These are phyloP conservation scores for Alternaria ethzedia DNA, from an alignment of 2,329 filamentous ascomycete species.

Conservation along the genomic window DNA sequence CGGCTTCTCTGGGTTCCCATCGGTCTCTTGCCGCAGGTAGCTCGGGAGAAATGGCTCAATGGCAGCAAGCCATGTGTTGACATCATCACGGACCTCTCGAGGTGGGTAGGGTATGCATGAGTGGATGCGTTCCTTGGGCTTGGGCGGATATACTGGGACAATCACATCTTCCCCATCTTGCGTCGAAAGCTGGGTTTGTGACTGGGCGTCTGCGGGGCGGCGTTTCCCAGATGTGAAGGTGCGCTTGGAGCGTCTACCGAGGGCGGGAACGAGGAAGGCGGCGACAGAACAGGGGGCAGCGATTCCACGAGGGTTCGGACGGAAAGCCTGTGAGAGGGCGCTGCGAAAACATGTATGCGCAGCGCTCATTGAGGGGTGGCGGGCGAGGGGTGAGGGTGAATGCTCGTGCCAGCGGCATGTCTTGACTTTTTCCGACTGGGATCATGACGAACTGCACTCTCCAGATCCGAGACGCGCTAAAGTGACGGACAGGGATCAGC, in stretches of 20 bases:
- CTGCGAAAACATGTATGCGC: constrained; percentile 47
- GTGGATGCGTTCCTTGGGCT: constrained; percentile 10
- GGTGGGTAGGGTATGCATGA: constrained; percentile 31
- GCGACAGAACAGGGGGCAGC: constrained; percentile 34
- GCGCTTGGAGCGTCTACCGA: constrained; percentile 29
- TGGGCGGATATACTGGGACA: constrained; percentile 10
- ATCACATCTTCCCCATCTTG: background rate
- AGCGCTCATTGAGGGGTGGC: constrained; percentile 45
- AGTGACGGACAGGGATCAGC: background rate
- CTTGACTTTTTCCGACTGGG: constrained; percentile 35
- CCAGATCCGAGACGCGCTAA: constrained; percentile 20
- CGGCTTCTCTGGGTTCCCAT: constrained; percentile 13
- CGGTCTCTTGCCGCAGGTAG: constrained; percentile 32
- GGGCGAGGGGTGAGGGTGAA: constrained; percentile 21
- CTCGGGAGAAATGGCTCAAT: constrained; percentile 48
- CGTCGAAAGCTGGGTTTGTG: background rate
- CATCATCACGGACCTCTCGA: constrained; percentile 27
- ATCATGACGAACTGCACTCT: constrained; percentile 26
- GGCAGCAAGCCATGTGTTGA: constrained; percentile 42
- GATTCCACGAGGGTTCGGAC: constrained; percentile 27
- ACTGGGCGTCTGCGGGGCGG: constrained; percentile 13
- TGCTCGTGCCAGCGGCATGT: constrained; percentile 20
- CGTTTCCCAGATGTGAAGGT: constrained; percentile 34
- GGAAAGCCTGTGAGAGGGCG: constrained; percentile 46
- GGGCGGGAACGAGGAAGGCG: constrained; percentile 45